Evolutionary conservation across 2,329 filamentous ascomycete genomes (phyloP).

Genomic region (Magnaporthales sp.): DNA sequence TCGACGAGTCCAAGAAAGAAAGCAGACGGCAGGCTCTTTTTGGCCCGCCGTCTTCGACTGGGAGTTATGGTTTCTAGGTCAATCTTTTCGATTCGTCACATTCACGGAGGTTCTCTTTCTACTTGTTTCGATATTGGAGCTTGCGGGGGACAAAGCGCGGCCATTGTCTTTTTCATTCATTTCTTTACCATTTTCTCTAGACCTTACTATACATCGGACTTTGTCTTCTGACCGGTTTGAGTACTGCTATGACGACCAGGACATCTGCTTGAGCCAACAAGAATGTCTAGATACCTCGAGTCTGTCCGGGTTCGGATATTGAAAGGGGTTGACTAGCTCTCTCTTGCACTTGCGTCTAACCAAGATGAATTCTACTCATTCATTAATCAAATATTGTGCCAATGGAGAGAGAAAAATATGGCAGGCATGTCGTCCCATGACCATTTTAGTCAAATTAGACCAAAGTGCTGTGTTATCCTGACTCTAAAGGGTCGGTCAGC

Average conservation of each 20-base stretch:
- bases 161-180: background rate
- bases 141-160: background rate
- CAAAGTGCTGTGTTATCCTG: background rate
- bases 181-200: background rate
- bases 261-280: background rate
- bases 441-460: background rate
- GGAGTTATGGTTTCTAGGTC: conserved; percentile 18
- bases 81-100: background rate
- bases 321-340: background rate
- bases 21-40: conserved; percentile 45
- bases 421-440: background rate
- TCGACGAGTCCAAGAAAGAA: conserved; percentile 42
- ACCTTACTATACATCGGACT: background rate
- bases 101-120: background rate
- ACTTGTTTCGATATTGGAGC: background rate
- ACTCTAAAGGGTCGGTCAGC: background rate
- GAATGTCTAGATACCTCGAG: background rate
- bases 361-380: background rate
- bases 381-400: background rate
- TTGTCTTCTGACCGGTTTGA: background rate
- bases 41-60: conserved; percentile 32
- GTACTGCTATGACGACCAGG: background rate
- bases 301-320: background rate
- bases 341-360: background rate
- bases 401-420: background rate